Conservation (phyloP, 305 asterid species). For the Andrographis paniculata region DNA sequence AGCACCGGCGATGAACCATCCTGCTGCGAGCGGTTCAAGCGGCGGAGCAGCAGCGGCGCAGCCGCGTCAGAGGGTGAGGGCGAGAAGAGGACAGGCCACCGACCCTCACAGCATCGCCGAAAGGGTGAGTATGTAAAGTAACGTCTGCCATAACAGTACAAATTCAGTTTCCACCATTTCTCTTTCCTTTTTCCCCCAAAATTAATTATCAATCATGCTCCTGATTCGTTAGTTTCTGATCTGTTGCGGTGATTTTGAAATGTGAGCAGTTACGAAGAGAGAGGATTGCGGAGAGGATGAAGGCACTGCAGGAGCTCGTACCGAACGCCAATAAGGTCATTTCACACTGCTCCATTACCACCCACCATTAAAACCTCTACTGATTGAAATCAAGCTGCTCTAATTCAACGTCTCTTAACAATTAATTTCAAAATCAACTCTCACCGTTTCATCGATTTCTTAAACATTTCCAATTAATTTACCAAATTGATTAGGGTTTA, state of each 20-base stretch:
- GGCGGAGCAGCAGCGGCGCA: slow-evolving; percentile 43
- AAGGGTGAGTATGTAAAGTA: slow-evolving; percentile 42
- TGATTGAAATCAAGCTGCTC: neutral
- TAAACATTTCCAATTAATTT: too few species aligned
- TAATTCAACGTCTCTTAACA: neutral
- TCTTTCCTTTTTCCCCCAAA: slow-evolving; percentile 1
- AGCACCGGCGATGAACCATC: slow-evolving; percentile 32
- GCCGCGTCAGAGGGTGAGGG: slow-evolving; percentile 81
- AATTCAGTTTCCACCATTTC: slow-evolving; percentile 10
- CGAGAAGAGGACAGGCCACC: slow-evolving; percentile 93
- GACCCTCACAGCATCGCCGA: slow-evolving; percentile 98
- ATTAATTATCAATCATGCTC: slow-evolving; percentile 11
- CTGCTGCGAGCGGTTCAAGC: slow-evolving; percentile 46
- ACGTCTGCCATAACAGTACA: slow-evolving; percentile 12
- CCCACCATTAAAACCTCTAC: neutral
- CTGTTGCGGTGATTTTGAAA: slow-evolving; percentile 11
- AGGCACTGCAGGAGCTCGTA: slow-evolving; percentile 82
- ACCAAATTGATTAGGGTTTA: too few species aligned
- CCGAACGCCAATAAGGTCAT: slow-evolving; percentile 87
- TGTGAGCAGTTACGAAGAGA: slow-evolving; percentile 81
- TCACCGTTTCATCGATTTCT: too few species aligned
- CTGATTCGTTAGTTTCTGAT: slow-evolving; percentile 9
- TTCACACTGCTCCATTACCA: slow-evolving; percentile 8
- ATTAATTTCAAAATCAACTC: too few species aligned
- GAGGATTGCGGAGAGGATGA: slow-evolving; percentile 96